A percentile compares a stretch with the other conserved stretches of the same genome.
Evolutionary conservation across 2,329 filamentous ascomycete genomes (phyloP).

Genomic region (Apiospora marii): DNA sequence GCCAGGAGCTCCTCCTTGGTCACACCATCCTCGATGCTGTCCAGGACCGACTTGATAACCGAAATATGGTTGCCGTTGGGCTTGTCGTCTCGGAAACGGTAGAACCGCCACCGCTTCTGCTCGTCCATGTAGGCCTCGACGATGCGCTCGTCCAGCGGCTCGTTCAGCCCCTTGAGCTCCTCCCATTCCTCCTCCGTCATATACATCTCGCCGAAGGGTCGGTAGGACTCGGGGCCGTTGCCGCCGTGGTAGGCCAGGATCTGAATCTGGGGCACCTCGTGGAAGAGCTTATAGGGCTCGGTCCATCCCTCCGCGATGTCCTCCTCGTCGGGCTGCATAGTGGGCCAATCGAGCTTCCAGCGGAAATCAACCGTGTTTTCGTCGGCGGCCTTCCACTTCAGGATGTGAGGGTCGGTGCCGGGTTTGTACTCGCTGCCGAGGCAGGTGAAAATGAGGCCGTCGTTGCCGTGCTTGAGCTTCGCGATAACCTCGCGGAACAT

Average conservation of each 20-base stretch:
- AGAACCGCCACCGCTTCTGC: constrained; percentile 80
- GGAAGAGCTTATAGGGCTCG: constrained; percentile 77
- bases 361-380: constrained; percentile 97
- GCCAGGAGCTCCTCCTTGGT: constrained; percentile 81
- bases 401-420: constrained; percentile 90
- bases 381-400: constrained; percentile 96
- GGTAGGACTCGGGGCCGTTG: constrained; percentile 60
- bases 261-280: constrained; percentile 76
- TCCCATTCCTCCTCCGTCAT: constrained; percentile 86
- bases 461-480: constrained; percentile 87
- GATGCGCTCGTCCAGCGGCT: constrained; percentile 85
- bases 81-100: constrained; percentile 94
- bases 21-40: constrained; percentile 88
- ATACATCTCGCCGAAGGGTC: constrained; percentile 71
- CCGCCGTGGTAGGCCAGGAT: constrained; percentile 75
- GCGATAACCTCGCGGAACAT: constrained; percentile 92
- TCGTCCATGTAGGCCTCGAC: constrained; percentile 89
- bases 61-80: constrained; percentile 86
- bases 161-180: constrained; percentile 72
- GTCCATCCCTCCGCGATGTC: constrained; percentile 73
- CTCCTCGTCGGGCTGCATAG: constrained; percentile 70
- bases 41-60: constrained; percentile 85
- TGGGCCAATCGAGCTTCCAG: constrained; percentile 78
- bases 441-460: constrained; percentile 98
- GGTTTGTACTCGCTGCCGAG: constrained; percentile 84